These are phyloP conservation scores for Mucor sp. DNA, from an alignment of 371 early-diverging fungal species.

Conservation along the genomic window DNA sequence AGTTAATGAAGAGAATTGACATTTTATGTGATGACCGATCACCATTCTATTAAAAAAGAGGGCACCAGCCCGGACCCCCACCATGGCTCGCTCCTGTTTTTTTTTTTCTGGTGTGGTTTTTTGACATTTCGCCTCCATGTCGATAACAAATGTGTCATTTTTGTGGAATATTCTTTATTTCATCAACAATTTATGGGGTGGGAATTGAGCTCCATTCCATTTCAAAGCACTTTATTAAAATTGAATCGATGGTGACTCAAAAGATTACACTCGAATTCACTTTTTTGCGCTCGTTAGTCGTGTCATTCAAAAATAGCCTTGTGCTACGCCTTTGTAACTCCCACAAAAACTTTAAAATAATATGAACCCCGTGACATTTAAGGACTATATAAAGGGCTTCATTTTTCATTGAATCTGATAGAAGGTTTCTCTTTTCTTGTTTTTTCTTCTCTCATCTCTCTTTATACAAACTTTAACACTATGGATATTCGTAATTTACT, in stretches of 20 bases:
- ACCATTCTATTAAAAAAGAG: not conserved
- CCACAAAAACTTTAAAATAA: slow-evolving; percentile 8
- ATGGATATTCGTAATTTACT: slow-evolving; percentile 54
- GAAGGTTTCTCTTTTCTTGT: slow-evolving; percentile 5
- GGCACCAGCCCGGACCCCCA: slow-evolving; percentile 14
- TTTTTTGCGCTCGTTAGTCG: not conserved
- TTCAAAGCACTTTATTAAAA: slow-evolving; percentile 2
- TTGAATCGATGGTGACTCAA: slow-evolving; percentile 11
- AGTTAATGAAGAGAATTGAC: slow-evolving; percentile 6
- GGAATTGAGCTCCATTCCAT: not conserved
- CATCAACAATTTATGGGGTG: slow-evolving; percentile 4
- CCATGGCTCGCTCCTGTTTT: not conserved
- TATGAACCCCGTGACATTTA: slow-evolving; percentile 6
- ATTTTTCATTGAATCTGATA: not conserved
- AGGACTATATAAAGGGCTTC: slow-evolving; percentile 6
- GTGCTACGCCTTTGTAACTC: slow-evolving; percentile 12
- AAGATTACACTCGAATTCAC: not conserved
- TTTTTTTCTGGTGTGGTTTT: slow-evolving; percentile 1
- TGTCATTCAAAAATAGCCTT: slow-evolving; percentile 9
- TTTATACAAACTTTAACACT: slow-evolving; percentile 11
- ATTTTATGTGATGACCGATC: slow-evolving; percentile 15
- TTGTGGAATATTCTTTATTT: not conserved
- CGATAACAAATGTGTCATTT: not conserved
- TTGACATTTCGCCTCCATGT: not conserved
- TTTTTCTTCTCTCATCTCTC: slow-evolving; percentile 9